Conservation (phyloP, 345 rosid species). For the Physaria fendleri region DNA sequence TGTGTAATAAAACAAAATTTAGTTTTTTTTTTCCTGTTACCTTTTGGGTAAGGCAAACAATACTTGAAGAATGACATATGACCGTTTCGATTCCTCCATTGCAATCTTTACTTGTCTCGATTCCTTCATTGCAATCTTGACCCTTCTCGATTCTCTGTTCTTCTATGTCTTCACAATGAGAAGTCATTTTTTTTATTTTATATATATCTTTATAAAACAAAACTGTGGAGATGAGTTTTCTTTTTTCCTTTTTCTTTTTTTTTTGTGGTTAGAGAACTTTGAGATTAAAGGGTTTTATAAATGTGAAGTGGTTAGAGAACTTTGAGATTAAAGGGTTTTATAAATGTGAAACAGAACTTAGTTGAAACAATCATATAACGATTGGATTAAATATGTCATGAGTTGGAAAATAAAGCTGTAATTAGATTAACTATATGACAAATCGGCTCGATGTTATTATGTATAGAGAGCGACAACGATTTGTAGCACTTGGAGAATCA, state of each 20-base stretch:
- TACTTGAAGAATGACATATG: conserved; percentile 22
- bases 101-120: background rate
- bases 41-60: conserved; percentile 29
- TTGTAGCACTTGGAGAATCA: background rate
- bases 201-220: background rate
- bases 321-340: background rate
- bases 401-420: background rate
- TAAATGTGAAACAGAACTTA: background rate
- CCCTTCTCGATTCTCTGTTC: conserved; percentile 25
- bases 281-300: background rate
- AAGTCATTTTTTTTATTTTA: conserved; percentile 3
- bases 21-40: background rate
- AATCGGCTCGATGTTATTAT: background rate
- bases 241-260: background rate
- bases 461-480: background rate
- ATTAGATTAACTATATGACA: background rate
- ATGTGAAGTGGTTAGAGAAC: background rate
- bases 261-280: background rate
- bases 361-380: background rate
- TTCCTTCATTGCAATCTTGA: conserved; percentile 15
- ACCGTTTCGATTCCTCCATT: conserved; percentile 17
- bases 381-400: background rate
- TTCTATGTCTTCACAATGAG: conserved; percentile 9
- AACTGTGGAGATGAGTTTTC: background rate
- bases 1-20: background rate